phyloP scores from a whole-genome alignment of 352 stramenopile species.

The Phytophthora quininea region DNA sequence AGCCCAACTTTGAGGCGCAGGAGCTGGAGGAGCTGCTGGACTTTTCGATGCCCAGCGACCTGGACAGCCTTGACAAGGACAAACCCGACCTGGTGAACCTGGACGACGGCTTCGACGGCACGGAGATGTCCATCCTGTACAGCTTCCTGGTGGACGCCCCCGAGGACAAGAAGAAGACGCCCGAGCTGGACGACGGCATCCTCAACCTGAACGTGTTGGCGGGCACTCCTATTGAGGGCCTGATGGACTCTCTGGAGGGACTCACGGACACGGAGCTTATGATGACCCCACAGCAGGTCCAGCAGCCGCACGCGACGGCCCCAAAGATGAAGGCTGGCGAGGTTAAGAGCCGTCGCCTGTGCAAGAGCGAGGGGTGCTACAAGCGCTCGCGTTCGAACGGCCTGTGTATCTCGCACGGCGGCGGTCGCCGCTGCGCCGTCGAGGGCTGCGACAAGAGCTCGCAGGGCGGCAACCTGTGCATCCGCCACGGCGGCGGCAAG shows the following conservation, averaged over 20 bases:
- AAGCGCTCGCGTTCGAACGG: conserved; percentile 89
- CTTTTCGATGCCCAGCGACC: conserved; percentile 73
- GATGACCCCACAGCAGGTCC: conserved; percentile 42
- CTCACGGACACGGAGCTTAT: conserved; percentile 78
- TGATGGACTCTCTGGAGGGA: conserved; percentile 81
- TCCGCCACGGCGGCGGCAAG: conserved; percentile 86
- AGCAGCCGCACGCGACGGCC: conserved; percentile 23
- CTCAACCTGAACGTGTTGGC: conserved; percentile 80
- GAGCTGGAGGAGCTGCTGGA: conserved; percentile 80
- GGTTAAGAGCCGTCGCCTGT: conserved; percentile 61
- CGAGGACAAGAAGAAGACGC: conserved; percentile 71
- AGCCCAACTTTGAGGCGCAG: conserved; percentile 63
- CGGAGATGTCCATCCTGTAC: conserved; percentile 89
- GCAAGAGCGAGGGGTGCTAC: conserved; percentile 77
- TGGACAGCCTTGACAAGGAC: conserved; percentile 61
- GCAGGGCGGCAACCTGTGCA: conserved; percentile 85
- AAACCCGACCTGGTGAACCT: conserved; percentile 80
- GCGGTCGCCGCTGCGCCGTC: conserved; percentile 76
- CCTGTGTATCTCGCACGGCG: conserved; percentile 86
- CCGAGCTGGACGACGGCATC: conserved; percentile 69
- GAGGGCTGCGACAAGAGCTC: conserved; percentile 84
- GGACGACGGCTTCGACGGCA: conserved; percentile 84
- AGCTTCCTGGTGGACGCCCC: conserved; percentile 81
- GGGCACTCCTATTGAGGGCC: conserved; percentile 63
- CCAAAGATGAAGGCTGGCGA: conserved; percentile 23